Evolutionary conservation across 257 asterid genomes (phyloP), one percentile per base, ranked within the genome.

Genomic region (Plantago elongata): DNA sequence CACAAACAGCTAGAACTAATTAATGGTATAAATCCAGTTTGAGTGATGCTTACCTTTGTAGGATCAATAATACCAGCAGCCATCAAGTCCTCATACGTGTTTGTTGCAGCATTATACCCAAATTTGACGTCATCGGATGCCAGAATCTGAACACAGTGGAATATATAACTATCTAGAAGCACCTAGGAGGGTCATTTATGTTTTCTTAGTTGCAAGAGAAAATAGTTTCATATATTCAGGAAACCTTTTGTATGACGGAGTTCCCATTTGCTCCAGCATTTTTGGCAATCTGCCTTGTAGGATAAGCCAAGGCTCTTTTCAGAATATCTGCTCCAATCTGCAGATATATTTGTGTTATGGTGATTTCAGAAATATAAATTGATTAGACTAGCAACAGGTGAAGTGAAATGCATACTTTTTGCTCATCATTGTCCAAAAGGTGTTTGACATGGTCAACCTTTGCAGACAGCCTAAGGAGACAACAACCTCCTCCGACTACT

Each of bases 241-340:
- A 49, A 59, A 89, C 97, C 97, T 86, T 84, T 46, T 77, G 72
- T 68, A 84, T 74, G 22, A 86, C 88, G 56, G 56, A 68, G 45
- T 72, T 86, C 51, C 97, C 97, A 49, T 89, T 86, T 11, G 74
- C 78, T 48, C 94, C 97, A 61, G 97, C 94, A 57, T 89, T 89
- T 71, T 81, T 81, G 15, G 95, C 94, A 1, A 89, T 89, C 88
- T 81, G 95, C 71, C 90, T 76, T 51, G 81, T 69, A 29, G 97
- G 97, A 81, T 89, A 89, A 17, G 76, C 64, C 74, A 89, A 66
- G 16, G 97, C 94, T 63, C 86, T 74, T 83, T 75, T 86, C 2
- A 82, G 46, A 44, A 89, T 89, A 62, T 84, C 95, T 1, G 95
- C 97, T 69, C 97, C 97, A n/a, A 89, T 79, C 97, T 89, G 84